These are phyloP conservation scores for Yarrowia divulgata DNA, from an alignment of 805 yeast genomes.

Conservation along the genomic window DNA sequence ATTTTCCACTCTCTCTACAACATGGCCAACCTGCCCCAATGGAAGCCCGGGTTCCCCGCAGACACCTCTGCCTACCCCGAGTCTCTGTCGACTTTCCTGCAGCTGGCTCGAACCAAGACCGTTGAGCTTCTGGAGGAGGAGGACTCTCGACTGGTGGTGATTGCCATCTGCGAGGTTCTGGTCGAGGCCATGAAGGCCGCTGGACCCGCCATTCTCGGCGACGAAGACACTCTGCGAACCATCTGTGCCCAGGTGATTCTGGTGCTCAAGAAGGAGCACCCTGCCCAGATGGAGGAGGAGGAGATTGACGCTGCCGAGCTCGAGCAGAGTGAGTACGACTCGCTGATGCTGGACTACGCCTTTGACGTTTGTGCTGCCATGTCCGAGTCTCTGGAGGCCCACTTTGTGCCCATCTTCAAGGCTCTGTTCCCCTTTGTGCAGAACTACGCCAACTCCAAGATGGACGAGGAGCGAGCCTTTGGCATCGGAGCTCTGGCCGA, in stretches of 20 bases:
- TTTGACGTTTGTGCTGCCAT: constrained; percentile 83
- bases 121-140: constrained; percentile 73
- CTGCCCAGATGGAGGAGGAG: constrained; percentile 76
- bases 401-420: constrained; percentile 74
- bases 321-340: constrained; percentile 58
- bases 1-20: constrained; percentile 70
- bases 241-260: constrained; percentile 75
- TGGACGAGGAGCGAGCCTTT: constrained; percentile 76
- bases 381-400: constrained; percentile 77
- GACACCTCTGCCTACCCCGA: constrained; percentile 41
- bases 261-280: constrained; percentile 81
- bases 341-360: constrained; percentile 81
- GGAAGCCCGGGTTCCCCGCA: constrained; percentile 51
- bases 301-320: constrained; percentile 61
- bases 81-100: constrained; percentile 67
- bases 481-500: constrained; percentile 93
- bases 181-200: constrained; percentile 70
- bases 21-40: constrained; percentile 45
- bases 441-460: constrained; percentile 64
- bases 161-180: constrained; percentile 75
- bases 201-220: constrained; percentile 73
- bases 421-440: constrained; percentile 72
- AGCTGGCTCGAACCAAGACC: constrained; percentile 71
- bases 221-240: constrained; percentile 64
- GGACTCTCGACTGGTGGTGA: constrained; percentile 82